A percentile compares a stretch with the other conserved stretches of the same genome.
phyloP scores from a whole-genome alignment of 1,139 yeast species.

The Yueomyces sp. region DNA sequence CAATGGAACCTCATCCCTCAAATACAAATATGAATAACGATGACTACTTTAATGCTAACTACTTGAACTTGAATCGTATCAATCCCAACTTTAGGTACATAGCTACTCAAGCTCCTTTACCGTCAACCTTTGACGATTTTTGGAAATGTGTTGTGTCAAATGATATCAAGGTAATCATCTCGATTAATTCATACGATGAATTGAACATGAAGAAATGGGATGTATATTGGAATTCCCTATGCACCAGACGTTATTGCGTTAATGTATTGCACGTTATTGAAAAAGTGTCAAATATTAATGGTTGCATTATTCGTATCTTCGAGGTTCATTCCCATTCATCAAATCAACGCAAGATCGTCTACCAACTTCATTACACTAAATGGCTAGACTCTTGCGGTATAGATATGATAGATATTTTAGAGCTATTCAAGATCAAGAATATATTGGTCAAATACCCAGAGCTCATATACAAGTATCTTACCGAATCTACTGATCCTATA shows the following conservation, averaged over 20 bases:
- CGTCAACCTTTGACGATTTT: constrained; percentile 65
- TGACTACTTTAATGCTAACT: constrained; percentile 56
- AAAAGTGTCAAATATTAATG: constrained; percentile 20
- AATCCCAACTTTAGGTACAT: constrained; percentile 37
- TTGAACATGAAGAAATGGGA: constrained; percentile 43
- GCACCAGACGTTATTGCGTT: constrained; percentile 16
- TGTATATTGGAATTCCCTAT: constrained; percentile 36
- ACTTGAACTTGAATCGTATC: constrained; percentile 30
- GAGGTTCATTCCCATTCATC: constrained; percentile 13
- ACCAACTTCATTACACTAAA: constrained; percentile 55
- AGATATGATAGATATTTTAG: constrained; percentile 37
- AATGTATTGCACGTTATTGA: constrained; percentile 20
- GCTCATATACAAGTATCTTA: not conserved
- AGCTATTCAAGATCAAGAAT: constrained; percentile 40
- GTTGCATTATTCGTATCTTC: constrained; percentile 24
- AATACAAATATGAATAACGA: constrained; percentile 7
- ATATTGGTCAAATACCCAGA: constrained; percentile 17
- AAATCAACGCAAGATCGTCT: constrained; percentile 24
- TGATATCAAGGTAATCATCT: constrained; percentile 49
- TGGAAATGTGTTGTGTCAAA: constrained; percentile 66
- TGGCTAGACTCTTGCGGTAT: constrained; percentile 85
- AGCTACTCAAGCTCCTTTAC: constrained; percentile 81
- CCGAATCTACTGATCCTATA: not conserved
- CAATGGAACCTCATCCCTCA: not conserved
- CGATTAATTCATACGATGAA: constrained; percentile 49